These are phyloP conservation scores for Leccinum arenicola DNA, from an alignment of 768 basidiomycete species.

Conservation along the genomic window DNA sequence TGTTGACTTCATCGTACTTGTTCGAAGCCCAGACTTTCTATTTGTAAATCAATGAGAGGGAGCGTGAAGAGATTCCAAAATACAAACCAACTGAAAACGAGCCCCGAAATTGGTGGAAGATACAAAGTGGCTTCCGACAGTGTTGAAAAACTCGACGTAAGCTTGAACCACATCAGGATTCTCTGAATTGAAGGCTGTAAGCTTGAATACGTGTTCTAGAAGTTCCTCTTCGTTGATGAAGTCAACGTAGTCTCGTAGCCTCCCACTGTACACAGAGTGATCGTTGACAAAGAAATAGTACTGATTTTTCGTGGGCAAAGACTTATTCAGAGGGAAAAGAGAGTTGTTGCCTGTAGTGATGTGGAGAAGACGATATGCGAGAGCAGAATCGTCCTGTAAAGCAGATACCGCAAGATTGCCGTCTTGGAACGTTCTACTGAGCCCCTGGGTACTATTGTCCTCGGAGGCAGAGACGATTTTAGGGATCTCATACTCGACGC, in stretches of 20 bases:
- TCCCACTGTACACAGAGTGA: slow-evolving; percentile 1
- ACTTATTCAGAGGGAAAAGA: slow-evolving; percentile 4
- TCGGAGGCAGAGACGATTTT: neutral
- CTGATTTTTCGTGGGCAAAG: slow-evolving; percentile 1
- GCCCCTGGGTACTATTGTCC: neutral
- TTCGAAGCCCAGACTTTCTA: slow-evolving; percentile 10
- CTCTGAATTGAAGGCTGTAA: slow-evolving; percentile 1
- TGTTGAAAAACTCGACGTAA: slow-evolving; percentile 5
- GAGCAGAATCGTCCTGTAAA: neutral
- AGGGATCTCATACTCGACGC: slow-evolving; percentile 5
- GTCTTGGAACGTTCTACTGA: neutral
- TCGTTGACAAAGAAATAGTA: slow-evolving; percentile 6
- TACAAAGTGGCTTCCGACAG: slow-evolving; percentile 6
- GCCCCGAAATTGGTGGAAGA: slow-evolving; percentile 1
- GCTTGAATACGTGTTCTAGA: neutral
- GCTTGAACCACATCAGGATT: slow-evolving; percentile 3
- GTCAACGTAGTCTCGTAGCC: slow-evolving; percentile 1
- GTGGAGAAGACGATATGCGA: slow-evolving; percentile 6
- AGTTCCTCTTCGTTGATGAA: slow-evolving; percentile 9
- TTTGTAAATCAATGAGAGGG: neutral
- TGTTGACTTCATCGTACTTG: slow-evolving; percentile 6
- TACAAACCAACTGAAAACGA: slow-evolving; percentile 5
- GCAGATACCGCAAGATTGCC: neutral
- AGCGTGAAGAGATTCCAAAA: too few relatives aligned
- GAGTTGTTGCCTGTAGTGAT: slow-evolving; percentile 3